A percentile compares a stretch with the other conserved stretches of the same genome.
phyloP scores from a whole-genome alignment of 305 asterid genomes.

The Rubia occidens region DNA sequence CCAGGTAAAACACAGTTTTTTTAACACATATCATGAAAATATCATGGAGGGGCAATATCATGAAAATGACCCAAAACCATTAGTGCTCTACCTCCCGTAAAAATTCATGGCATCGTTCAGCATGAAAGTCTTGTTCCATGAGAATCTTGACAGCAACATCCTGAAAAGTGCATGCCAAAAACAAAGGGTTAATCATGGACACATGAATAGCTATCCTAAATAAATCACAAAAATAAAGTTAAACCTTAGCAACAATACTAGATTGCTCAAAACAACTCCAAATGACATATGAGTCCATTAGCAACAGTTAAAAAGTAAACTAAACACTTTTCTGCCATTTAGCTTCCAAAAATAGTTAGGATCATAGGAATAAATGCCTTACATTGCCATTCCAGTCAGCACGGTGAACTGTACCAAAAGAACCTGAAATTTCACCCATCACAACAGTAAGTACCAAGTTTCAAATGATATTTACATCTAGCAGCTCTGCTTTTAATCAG shows the following conservation, averaged over 20 bases:
- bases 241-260: constrained; percentile 1
- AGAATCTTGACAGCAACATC: constrained; percentile 99
- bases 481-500: constrained; percentile 1
- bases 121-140: constrained; percentile 89
- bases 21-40: neutral
- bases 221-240: neutral
- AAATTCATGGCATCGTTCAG: constrained; percentile 68
- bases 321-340: neutral
- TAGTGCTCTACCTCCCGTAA: constrained; percentile 55
- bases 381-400: constrained; percentile 99
- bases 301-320: neutral
- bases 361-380: constrained; percentile 35
- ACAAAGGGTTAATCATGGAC: constrained; percentile 5
- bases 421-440: constrained; percentile 47
- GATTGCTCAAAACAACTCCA: neutral
- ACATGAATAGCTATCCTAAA: neutral
- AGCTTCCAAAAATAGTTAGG: neutral
- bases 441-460: constrained; percentile 15
- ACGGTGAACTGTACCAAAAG: constrained; percentile 96
- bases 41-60: neutral
- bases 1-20: neutral
- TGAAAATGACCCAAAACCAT: constrained; percentile 9
- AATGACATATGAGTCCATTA: neutral
- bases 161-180: constrained; percentile 34
- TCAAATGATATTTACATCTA: neutral